These are phyloP conservation scores for Scutellaria baicalensis DNA, from an alignment of 257 asterid species.

Conservation along the genomic window DNA sequence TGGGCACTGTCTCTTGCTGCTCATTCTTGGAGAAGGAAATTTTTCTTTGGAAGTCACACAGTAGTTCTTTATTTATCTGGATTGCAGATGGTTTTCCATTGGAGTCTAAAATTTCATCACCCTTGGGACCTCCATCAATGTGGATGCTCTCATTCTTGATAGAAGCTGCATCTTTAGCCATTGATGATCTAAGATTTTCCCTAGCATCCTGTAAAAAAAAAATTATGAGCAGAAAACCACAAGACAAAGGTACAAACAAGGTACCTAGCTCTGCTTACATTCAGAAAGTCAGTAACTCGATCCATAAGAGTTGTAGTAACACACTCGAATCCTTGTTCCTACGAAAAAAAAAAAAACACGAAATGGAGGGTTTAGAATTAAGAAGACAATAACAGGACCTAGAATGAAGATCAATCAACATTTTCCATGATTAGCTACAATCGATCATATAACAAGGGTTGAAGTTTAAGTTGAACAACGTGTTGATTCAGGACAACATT, in stretches of 20 bases:
- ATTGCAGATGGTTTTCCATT: slow-evolving; percentile 21
- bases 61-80: slow-evolving; percentile 31
- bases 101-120: slow-evolving; percentile 22
- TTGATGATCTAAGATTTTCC: slow-evolving; percentile 79
- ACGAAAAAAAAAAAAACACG: slow-evolving; percentile 14
- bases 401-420: not conserved
- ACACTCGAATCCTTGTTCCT: slow-evolving; percentile 82
- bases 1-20: slow-evolving; percentile 32
- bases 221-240: slow-evolving; percentile 23
- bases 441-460: not conserved
- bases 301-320: slow-evolving; percentile 81
- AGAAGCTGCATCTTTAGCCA: slow-evolving; percentile 84
- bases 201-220: slow-evolving; percentile 50
- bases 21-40: slow-evolving; percentile 58
- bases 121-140: slow-evolving; percentile 22
- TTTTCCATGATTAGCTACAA: not conserved
- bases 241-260: slow-evolving; percentile 1
- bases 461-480: too few relatives aligned
- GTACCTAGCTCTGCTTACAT: slow-evolving; percentile 43
- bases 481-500: too few relatives aligned
- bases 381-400: not conserved
- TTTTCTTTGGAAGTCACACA: slow-evolving; percentile 76
- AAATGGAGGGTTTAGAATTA: slow-evolving; percentile 9
- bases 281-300: slow-evolving; percentile 65
- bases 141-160: slow-evolving; percentile 61